These are phyloP conservation scores for Fusarium foetens DNA, from an alignment of 2,329 filamentous ascomycete species.

Conservation along the genomic window DNA sequence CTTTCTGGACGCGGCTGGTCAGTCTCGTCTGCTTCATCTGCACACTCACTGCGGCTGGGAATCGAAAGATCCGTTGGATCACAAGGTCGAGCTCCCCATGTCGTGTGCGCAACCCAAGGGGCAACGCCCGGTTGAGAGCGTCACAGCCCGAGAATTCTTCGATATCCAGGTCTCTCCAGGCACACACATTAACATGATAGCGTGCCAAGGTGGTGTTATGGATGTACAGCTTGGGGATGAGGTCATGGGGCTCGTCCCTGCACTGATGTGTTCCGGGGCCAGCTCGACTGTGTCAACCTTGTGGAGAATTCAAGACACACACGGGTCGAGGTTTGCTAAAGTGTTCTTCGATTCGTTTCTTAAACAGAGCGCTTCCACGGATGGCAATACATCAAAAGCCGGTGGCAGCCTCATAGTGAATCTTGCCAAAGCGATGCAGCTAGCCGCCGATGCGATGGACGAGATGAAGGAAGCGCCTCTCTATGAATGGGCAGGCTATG, in stretches of 20 bases:
- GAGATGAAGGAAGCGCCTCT: not conserved
- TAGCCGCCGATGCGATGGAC: not conserved
- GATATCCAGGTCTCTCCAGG: not conserved
- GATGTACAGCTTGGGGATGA: not conserved
- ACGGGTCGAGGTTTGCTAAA: not conserved
- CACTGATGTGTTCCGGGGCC: not conserved
- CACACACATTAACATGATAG: not conserved
- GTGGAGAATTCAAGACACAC: not conserved
- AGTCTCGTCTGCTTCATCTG: not conserved
- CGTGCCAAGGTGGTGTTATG: not conserved
- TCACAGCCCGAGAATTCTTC: not conserved
- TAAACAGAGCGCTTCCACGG: not conserved
- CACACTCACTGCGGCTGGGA: not conserved
- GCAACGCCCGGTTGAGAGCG: not conserved
- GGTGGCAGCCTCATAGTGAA: not conserved
- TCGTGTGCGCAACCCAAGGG: not conserved
- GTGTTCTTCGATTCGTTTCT: not conserved
- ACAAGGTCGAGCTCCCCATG: not conserved
- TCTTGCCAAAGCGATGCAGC: not conserved
- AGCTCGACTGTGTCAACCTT: not conserved
- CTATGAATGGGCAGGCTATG: not conserved
- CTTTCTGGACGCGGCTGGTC: accelerated
- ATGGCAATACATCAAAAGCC: not conserved
- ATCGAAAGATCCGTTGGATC: not conserved
- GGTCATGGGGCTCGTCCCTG: not conserved